These are phyloP conservation scores for Quercus alba DNA, from an alignment of 306 rosid genomes.

Conservation along the genomic window DNA sequence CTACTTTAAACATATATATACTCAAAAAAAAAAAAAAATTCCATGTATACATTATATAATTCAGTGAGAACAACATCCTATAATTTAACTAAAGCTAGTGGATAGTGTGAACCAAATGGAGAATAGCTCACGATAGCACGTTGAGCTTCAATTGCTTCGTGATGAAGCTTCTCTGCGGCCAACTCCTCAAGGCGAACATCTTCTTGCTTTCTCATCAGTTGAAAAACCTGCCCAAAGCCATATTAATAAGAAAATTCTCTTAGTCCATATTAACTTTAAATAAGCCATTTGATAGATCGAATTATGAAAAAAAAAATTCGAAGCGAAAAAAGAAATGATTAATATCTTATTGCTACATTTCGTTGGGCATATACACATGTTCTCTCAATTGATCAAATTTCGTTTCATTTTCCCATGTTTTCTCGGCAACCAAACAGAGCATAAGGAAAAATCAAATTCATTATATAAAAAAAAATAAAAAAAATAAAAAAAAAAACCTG, in stretches of 20 bases:
- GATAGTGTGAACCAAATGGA: neutral
- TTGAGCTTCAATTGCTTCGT: slow-evolving; percentile 70
- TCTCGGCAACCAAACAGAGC: neutral
- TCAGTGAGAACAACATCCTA: too few relatives aligned
- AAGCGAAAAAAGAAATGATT: neutral
- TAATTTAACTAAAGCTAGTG: neutral
- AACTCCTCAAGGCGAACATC: slow-evolving; percentile 69
- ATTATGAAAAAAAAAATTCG: neutral
- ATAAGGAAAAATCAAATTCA: neutral
- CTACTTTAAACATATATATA: neutral
- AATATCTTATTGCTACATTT: neutral
- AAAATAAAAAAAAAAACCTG: slow-evolving; percentile 35
- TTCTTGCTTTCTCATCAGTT: slow-evolving; percentile 80
- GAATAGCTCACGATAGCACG: slow-evolving; percentile 59
- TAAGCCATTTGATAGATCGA: too few relatives aligned
- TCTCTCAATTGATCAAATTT: neutral
- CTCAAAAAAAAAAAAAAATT: neutral
- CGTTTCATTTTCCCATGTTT: neutral
- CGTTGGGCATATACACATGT: neutral
- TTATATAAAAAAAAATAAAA: too few relatives aligned
- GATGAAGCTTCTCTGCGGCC: slow-evolving; percentile 76
- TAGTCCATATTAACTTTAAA: too few relatives aligned
- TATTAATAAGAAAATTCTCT: neutral
- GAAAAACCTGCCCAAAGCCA: slow-evolving; percentile 58
- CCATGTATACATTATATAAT: too few relatives aligned